phyloP scores from a whole-genome alignment of 345 rosid species.

The Eucalyptus marginata region DNA sequence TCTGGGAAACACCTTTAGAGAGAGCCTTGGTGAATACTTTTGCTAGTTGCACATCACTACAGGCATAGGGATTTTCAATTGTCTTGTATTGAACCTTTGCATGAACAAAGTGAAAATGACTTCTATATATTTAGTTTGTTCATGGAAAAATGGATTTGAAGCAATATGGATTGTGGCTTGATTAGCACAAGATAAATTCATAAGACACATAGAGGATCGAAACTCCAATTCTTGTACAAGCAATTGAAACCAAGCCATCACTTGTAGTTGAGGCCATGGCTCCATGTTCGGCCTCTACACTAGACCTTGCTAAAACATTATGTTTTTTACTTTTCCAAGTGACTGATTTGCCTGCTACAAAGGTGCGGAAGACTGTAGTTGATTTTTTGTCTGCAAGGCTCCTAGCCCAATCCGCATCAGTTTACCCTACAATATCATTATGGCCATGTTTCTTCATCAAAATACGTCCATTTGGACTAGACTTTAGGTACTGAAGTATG shows the following conservation, averaged over 20 bases:
- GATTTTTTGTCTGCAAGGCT: not conserved
- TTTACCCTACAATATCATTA: not conserved
- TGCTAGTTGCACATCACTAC: not conserved
- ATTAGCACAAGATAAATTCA: not conserved
- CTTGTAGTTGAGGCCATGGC: not conserved
- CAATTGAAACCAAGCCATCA: not conserved
- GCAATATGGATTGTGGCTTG: not conserved
- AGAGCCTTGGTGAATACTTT: not conserved
- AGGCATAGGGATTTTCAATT: not conserved
- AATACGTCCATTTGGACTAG: not conserved
- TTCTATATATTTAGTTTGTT: not conserved
- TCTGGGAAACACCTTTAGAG: not conserved
- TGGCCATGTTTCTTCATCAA: not conserved
- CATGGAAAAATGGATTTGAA: not conserved
- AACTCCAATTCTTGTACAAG: not conserved
- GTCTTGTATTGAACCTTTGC: not conserved
- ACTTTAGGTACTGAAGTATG: not conserved
- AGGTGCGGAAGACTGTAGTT: not conserved
- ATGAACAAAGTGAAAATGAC: not conserved
- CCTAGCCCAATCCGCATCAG: not conserved
- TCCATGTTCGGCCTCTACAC: not conserved
- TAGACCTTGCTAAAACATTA: not conserved
- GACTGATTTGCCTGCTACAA: not conserved
- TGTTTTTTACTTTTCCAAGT: not conserved
- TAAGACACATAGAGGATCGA: not conserved